phyloP scores from a whole-genome alignment of 768 basidiomycete species.

The Gautieria morchelliformis region DNA sequence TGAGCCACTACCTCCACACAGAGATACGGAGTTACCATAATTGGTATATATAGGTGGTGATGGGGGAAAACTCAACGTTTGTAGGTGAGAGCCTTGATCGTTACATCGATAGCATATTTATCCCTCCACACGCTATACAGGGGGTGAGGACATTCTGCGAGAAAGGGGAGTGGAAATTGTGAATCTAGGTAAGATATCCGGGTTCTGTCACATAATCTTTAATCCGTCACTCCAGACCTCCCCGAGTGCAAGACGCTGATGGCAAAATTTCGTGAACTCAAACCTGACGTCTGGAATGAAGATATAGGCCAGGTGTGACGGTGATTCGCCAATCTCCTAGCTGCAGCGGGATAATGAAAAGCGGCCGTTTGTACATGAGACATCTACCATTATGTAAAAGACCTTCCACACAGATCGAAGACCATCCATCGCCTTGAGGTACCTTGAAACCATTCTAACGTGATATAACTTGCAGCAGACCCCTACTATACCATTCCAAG shows the following conservation, averaged over 20 bases:
- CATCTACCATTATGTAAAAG: too few species aligned
- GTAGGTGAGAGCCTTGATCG: constrained; percentile 17
- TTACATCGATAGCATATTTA: too few species aligned
- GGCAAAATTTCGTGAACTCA: constrained; percentile 43
- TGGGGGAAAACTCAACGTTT: constrained; percentile 52
- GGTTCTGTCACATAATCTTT: background rate
- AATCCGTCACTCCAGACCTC: constrained; percentile 23
- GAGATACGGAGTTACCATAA: background rate
- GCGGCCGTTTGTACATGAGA: too few species aligned
- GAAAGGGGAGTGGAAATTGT: constrained; percentile 44
- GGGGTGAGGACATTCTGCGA: constrained; percentile 44
- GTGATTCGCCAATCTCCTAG: too few species aligned
- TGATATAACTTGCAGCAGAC: too few species aligned
- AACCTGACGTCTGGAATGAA: constrained; percentile 55
- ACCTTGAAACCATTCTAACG: too few species aligned
- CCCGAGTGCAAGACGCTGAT: constrained; percentile 45
- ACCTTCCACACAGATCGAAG: too few species aligned
- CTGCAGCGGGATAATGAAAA: background rate
- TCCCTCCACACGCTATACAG: background rate
- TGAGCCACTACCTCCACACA: background rate
- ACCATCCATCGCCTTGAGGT: too few species aligned
- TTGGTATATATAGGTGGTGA: constrained; percentile 29
- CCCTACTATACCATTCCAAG: too few species aligned
- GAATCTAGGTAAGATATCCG: constrained; percentile 22
- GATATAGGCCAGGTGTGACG: constrained; percentile 42